phyloP scores from a whole-genome alignment of 192 early-diverging fungal genomes.

The Backusella macrospora region DNA sequence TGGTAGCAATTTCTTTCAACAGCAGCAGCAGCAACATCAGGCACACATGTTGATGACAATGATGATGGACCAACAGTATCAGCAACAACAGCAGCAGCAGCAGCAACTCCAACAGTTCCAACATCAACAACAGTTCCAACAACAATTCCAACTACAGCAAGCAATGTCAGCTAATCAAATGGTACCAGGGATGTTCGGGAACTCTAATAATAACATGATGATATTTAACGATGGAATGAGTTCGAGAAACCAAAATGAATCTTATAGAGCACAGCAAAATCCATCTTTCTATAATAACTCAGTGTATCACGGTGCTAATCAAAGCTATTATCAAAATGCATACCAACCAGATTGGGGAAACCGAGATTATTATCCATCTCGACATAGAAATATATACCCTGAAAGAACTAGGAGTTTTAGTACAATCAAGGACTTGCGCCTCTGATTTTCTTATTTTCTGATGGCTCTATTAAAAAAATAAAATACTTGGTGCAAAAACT shows the following conservation, averaged over 20 bases:
- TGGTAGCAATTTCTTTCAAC: background rate
- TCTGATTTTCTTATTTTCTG: too few species aligned
- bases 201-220: background rate
- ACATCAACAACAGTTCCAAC: background rate
- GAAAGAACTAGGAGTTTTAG: background rate
- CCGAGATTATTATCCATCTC: background rate
- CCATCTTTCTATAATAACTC: background rate
- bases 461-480: too few species aligned
- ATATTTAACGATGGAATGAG: background rate
- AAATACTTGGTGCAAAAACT: too few species aligned
- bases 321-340: background rate
- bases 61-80: constrained; percentile 3
- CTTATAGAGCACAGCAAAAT: background rate
- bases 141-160: background rate
- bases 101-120: background rate
- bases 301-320: background rate
- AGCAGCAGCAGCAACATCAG: background rate
- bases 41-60: background rate
- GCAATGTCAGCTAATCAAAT: background rate
- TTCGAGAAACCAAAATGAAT: background rate
- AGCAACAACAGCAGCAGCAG: background rate
- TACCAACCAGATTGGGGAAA: background rate
- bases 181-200: background rate
- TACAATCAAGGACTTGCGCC: background rate
- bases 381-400: constrained; percentile 9